phyloP scores from a whole-genome alignment of 257 asterid genomes.

The Voacanga thouarsii region DNA sequence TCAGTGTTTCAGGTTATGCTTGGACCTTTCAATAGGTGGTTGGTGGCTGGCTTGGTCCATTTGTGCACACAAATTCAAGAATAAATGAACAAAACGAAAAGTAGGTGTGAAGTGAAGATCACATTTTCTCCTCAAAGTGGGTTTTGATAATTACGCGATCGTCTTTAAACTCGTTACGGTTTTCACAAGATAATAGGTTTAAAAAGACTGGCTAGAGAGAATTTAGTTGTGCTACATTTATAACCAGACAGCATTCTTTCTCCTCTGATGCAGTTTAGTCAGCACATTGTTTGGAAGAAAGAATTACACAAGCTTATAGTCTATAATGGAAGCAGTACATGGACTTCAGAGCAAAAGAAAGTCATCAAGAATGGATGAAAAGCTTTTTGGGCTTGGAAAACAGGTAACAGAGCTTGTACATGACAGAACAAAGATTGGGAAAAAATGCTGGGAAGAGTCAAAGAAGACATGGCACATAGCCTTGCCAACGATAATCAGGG shows the following conservation, averaged over 20 bases:
- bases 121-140: not conserved
- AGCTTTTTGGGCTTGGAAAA: slow-evolving; percentile 6
- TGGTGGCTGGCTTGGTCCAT: not conserved
- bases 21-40: not conserved
- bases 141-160: not conserved
- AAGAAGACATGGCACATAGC: slow-evolving; percentile 37
- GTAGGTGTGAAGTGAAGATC: not conserved
- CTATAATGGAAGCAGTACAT: not conserved
- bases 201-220: too few relatives aligned
- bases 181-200: too few relatives aligned
- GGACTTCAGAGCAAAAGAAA: not conserved
- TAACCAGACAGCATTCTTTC: too few relatives aligned
- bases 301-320: not conserved
- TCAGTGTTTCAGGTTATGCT: not conserved
- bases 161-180: not conserved
- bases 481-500: slow-evolving; percentile 30
- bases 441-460: slow-evolving; percentile 21
- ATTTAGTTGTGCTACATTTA: too few relatives aligned
- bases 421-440: not conserved
- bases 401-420: slow-evolving; percentile 2
- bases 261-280: not conserved
- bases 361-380: slow-evolving; percentile 15
- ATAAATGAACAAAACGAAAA: not conserved
- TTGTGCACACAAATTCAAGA: too few relatives aligned
- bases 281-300: not conserved